Percentiles rank a stretch among this genome's conserved stretches.
phyloP scores from a whole-genome alignment of 768 basidiomycete species.

The Pisolithus sp. region DNA sequence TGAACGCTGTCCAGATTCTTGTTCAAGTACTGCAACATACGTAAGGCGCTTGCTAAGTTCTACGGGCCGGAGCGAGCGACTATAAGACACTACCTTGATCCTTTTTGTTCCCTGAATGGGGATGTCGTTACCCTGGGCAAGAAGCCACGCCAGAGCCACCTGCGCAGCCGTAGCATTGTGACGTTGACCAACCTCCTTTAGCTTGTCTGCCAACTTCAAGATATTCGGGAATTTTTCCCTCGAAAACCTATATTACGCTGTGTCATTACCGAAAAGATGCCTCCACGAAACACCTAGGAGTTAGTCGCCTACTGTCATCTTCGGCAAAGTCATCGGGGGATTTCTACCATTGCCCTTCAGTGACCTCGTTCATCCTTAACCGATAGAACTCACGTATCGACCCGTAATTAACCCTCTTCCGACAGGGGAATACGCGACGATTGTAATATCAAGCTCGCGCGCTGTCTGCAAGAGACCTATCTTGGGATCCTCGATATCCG shows the following conservation, averaged over 20 bases:
- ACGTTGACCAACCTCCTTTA: constrained; percentile 28
- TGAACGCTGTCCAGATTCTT: constrained; percentile 37
- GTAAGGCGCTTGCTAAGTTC: neutral
- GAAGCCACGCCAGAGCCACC: constrained; percentile 35
- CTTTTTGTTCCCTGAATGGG: constrained; percentile 37
- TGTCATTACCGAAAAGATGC: neutral
- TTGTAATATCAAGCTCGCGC: constrained; percentile 42
- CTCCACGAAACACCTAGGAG: constrained; percentile 23
- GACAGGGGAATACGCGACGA: constrained; percentile 48
- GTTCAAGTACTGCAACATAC: constrained; percentile 31
- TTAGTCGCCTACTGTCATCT: constrained; percentile 16
- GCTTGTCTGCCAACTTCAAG: constrained; percentile 30
- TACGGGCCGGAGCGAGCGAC: neutral
- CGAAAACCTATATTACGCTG: constrained; percentile 19
- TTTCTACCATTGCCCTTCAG: constrained; percentile 16
- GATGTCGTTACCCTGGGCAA: constrained; percentile 32
- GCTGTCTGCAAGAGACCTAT: constrained; percentile 37
- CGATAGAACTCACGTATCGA: constrained; percentile 26
- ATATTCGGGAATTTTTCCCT: constrained; percentile 42
- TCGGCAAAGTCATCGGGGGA: constrained; percentile 28
- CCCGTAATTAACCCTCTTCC: constrained; percentile 49
- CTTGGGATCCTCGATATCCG: constrained; percentile 41
- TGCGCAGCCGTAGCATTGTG: constrained; percentile 34
- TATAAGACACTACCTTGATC: constrained; percentile 19
- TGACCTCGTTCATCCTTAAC: neutral